phyloP scores from a whole-genome alignment of 1,139 yeast species.

The Yamadazyma atlantica region DNA sequence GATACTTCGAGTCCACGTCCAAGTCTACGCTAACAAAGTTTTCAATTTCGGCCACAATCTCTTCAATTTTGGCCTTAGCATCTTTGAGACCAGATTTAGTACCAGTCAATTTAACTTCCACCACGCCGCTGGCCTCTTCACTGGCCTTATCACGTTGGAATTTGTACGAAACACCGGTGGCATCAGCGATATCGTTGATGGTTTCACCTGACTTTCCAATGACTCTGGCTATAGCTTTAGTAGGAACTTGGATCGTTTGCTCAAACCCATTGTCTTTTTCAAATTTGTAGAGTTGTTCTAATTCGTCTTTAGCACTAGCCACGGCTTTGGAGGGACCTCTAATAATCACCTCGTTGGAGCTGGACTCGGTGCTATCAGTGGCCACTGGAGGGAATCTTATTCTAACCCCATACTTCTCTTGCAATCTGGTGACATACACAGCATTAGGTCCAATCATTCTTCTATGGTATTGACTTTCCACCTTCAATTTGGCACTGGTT shows the following conservation, averaged over 20 bases:
- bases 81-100: conserved; percentile 76
- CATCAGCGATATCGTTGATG: conserved; percentile 80
- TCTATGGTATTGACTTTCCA: conserved; percentile 80
- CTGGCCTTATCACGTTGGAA: conserved; percentile 50
- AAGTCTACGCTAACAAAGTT: conserved; percentile 63
- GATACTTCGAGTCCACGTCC: conserved; percentile 76
- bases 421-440: conserved; percentile 77
- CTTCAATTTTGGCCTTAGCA: conserved; percentile 64
- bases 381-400: conserved; percentile 80
- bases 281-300: conserved; percentile 78
- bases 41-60: conserved; percentile 64
- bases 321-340: conserved; percentile 94
- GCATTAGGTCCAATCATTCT: conserved; percentile 85
- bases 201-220: conserved; percentile 89
- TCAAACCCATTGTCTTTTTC: conserved; percentile 85
- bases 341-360: conserved; percentile 76
- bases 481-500: conserved; percentile 56
- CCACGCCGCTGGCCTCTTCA: conserved; percentile 43
- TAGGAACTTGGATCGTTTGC: conserved; percentile 63
- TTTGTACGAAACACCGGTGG: conserved; percentile 73
- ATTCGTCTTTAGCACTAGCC: conserved; percentile 80
- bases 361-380: no score
- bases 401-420: conserved; percentile 82
- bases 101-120: conserved; percentile 74
- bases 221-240: conserved; percentile 72